phyloP scores from a whole-genome alignment of 2,329 filamentous ascomycete genomes.

The Diaporthe humulicola region DNA sequence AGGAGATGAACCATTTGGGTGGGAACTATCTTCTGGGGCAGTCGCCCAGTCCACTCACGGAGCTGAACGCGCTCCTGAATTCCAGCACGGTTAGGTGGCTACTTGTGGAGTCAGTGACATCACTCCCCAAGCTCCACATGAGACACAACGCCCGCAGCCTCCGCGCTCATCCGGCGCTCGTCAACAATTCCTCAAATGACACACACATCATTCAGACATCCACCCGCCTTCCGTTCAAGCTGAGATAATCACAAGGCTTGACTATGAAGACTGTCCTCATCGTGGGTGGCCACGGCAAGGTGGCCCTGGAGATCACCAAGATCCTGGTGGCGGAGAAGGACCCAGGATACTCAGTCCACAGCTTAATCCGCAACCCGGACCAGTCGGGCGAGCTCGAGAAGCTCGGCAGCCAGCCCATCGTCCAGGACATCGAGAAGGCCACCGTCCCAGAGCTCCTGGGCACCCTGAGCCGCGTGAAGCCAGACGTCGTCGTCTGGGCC shows the following conservation, averaged over 20 bases:
- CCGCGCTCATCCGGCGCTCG: background rate
- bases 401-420: slow-evolving; percentile 57
- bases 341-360: slow-evolving; percentile 41
- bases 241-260: background rate
- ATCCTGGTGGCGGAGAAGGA: slow-evolving; percentile 31
- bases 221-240: too few relatives aligned
- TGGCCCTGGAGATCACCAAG: slow-evolving; percentile 36
- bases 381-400: slow-evolving; percentile 52
- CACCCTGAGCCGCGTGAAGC: slow-evolving; percentile 50
- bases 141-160: background rate
- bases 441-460: slow-evolving; percentile 52
- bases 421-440: slow-evolving; percentile 57
- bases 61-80: background rate
- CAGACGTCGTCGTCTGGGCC: slow-evolving; percentile 51
- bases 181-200: background rate
- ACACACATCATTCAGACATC: background rate
- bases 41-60: rapidly evolving
- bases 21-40: rapidly evolving
- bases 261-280: slow-evolving; percentile 34
- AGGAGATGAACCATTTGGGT: background rate
- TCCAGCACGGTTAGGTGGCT: background rate
- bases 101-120: slow-evolving; percentile 26
- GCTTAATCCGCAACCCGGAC: slow-evolving; percentile 47
- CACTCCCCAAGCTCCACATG: background rate
- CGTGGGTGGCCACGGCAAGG: slow-evolving; percentile 38